Evolutionary conservation across 164 flowering plant species (phyloP), one percentile per base, ranked within the genome.

Genomic region (Magnolia officinalis): DNA sequence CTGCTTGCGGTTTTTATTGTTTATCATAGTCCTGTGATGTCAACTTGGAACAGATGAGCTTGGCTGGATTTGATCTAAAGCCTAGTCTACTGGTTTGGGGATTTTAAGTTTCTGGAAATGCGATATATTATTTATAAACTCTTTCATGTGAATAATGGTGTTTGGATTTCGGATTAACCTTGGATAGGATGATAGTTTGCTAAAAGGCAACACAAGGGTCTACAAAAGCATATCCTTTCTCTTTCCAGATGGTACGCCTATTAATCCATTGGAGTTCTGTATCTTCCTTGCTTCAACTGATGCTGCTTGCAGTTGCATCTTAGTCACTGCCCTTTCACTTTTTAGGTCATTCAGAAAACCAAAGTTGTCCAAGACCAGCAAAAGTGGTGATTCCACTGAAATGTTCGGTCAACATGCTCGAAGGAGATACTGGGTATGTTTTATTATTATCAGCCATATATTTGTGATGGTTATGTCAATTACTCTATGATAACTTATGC

Each of bases 401-500:
- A 64, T 96, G 95, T 82, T 96, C 98, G 9, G 87, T 90, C 72
- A 94, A 96, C 88, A 91, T 96, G 97, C 97, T 96, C 75, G 92
- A 91, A 90, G 99, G 98, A 76, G 99, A 94, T 83, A 94, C 98
- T 1, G 99, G 98, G 98, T 92, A 88, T 77, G 86, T 59, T 61
- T 55, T 45, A 24, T 20, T 45, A 70, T 70, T 70, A 50, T 19
- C n/a, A n/a, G 8, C 68, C n/a, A 26, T 37, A 37, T 37, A 37
- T 10, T 68, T 55, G 13, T 11, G 18, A 55, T 55, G 61, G 10
- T 55, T 55, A 13, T 16, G 1, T 55, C 1, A 3, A 55, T 11
- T 55, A 55, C 16, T 55, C 18, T 55, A 55, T 55, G 16, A 55
- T 16, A 11, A 16, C 18, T 55, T 14, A 9, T 55, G 61, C 61